These are phyloP conservation scores for Saturnispora mendoncae DNA, from an alignment of 805 yeast species.

Conservation along the genomic window DNA sequence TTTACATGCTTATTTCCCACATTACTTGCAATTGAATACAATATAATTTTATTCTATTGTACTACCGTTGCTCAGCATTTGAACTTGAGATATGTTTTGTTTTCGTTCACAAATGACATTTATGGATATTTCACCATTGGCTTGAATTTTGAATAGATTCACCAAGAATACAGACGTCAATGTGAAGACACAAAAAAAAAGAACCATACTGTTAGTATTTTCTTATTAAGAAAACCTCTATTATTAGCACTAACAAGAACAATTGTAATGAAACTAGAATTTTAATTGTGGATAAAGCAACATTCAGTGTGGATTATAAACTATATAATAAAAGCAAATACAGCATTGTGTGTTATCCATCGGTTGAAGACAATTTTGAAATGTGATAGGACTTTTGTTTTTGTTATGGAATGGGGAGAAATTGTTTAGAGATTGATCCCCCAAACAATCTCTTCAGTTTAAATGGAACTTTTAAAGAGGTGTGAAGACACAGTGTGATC, in stretches of 20 bases:
- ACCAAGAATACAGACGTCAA: no score
- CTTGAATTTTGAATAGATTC: no score
- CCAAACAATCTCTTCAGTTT: slow-evolving; percentile 39
- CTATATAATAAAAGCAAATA: slow-evolving; percentile 75
- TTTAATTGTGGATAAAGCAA: slow-evolving; percentile 77
- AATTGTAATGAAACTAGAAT: slow-evolving; percentile 62
- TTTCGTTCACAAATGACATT: no score
- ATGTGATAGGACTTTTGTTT: slow-evolving; percentile 48
- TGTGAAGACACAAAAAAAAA: slow-evolving; percentile 11
- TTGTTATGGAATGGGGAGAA: slow-evolving; percentile 53
- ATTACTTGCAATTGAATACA: no score
- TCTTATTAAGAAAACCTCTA: slow-evolving; percentile 72
- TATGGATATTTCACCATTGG: no score
- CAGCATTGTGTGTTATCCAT: slow-evolving; percentile 83
- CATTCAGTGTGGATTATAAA: slow-evolving; percentile 73
- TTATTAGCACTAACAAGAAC: slow-evolving; percentile 78
- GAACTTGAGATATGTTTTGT: no score
- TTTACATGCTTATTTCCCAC: no score
- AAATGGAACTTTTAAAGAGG: slow-evolving; percentile 39
- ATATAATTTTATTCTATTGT: no score
- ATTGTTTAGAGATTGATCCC: slow-evolving; percentile 44
- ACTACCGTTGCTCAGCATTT: no score
- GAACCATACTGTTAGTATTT: slow-evolving; percentile 60
- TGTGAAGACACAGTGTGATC: slow-evolving; percentile 43
- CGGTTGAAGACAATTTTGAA: slow-evolving; percentile 56